Evolutionary conservation across 306 rosid species (phyloP).

Genomic region (Vigna reflexopilosa): DNA sequence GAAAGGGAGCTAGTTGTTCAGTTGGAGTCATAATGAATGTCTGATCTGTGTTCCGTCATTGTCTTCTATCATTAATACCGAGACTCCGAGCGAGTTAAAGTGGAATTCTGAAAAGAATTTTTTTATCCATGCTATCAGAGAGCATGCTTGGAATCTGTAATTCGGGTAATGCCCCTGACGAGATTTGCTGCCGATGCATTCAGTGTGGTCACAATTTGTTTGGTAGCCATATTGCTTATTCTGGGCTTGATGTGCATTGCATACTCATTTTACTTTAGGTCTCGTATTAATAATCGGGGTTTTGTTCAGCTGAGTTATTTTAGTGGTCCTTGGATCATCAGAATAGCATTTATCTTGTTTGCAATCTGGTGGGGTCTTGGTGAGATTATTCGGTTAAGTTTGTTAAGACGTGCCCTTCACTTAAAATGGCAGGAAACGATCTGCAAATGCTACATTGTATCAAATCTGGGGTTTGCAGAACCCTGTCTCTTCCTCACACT

Average conservation of each 20-base stretch:
- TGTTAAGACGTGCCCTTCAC: constrained; percentile 65
- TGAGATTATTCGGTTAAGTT: constrained; percentile 75
- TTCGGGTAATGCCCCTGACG: constrained; percentile 99
- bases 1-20: constrained; percentile 27
- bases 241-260: constrained; percentile 78
- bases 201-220: constrained; percentile 96
- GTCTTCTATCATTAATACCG: constrained; percentile 43
- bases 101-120: constrained; percentile 57
- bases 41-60: constrained; percentile 45
- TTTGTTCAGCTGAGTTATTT: constrained; percentile 78
- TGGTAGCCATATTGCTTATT: constrained; percentile 83
- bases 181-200: constrained; percentile 93
- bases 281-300: constrained; percentile 68
- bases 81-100: constrained; percentile 34
- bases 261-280: constrained; percentile 87
- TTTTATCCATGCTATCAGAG: constrained; percentile 95
- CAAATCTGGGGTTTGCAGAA: constrained; percentile 96
- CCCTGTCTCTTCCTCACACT: constrained; percentile 96
- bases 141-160: constrained; percentile 99
- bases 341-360: constrained; percentile 76
- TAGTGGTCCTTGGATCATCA: constrained; percentile 96
- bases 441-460: constrained; percentile 94
- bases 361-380: constrained; percentile 97
- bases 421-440: constrained; percentile 82
- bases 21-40: constrained; percentile 28